A percentile compares a stretch with the other conserved stretches of the same genome.
These are phyloP conservation scores for Eucalyptus curtisii DNA, from an alignment of 345 rosid species.

Conservation along the genomic window DNA sequence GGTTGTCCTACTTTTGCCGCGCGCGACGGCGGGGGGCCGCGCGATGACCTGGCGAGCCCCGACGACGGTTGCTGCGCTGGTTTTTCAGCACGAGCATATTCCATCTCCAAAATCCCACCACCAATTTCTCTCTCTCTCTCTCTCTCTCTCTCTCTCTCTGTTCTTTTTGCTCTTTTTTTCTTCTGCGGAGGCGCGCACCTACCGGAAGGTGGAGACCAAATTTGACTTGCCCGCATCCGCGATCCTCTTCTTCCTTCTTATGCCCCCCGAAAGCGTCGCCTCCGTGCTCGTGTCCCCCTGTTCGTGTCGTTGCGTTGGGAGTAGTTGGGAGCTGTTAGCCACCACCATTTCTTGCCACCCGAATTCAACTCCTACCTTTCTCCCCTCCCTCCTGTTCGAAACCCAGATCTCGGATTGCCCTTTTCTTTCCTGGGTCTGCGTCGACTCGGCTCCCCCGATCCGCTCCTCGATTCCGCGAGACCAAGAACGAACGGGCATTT, in stretches of 20 bases:
- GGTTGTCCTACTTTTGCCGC: no score
- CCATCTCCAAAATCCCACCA: no score
- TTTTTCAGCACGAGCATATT: not conserved
- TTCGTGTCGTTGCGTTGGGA: not conserved
- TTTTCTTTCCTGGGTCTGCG: not conserved
- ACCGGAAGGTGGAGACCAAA: not conserved
- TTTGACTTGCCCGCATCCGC: slow-evolving; percentile 12
- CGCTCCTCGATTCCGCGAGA: not conserved
- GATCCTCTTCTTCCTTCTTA: not conserved
- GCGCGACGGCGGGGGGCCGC: not conserved
- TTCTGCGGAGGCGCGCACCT: not conserved
- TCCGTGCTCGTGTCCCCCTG: no score
- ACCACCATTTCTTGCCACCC: not conserved
- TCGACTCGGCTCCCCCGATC: no score
- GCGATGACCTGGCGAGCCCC: not conserved
- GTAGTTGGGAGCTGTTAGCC: not conserved
- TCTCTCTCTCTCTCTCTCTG: not conserved
- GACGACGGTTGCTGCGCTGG: not conserved
- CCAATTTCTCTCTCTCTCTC: not conserved
- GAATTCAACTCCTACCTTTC: not conserved
- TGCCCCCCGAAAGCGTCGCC: not conserved
- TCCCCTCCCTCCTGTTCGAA: not conserved
- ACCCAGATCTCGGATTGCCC: slow-evolving; percentile 4
- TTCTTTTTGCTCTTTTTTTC: no score
- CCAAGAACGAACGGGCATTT: not conserved